Base-by-base conservation (phyloP, 208 protist species). In the Phytomonas serpens region DNA sequence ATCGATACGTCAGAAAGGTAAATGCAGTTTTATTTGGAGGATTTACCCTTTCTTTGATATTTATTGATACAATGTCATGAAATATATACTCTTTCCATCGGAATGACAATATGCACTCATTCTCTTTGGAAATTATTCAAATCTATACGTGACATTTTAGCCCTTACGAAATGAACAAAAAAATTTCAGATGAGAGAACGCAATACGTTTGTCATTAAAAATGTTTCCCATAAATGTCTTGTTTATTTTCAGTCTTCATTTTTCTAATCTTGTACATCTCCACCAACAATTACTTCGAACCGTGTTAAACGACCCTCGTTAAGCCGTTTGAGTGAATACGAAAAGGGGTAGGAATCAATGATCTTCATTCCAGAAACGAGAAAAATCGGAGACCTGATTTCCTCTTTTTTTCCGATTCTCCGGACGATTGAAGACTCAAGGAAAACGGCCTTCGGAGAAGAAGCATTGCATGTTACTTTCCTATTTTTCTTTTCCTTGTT, bases 41-140 rank as follows among this genome's bases (percentile, higher is more conserved):
- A 67, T 62, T 72, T 57, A 64, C 33, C 33, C 33, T 71, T 57
- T 68, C 29, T 19, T 75, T 38, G 65, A 34, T 71, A 68, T 68
- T 14, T 71, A 38, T 52, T 66, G 4, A 27, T 57, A 16, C 19
- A 23, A 57, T 57, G 47, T 57, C 47, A 57, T 57, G 47, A 27
- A 57, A 57, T 57, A 27, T 27, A 27, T 57, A 57, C 47, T 19
- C 19, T 57, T 36, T 57, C 19, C 19, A 57, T 57, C 47, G 0
- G 47, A 57, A 57, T 57, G 19, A 27, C 47, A 19, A 57, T 57
- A 57, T 6, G 10, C 23, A 57, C 27, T 6, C 4, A 57, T 57
- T 23, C 23, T 57, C 27, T 27, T 23, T 57, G 23, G 13, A 36
- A 36, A 36, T 27, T 57, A 27, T 57, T 57, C 4, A 6, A 27